These are phyloP conservation scores for Pyrenochaeta sp. DNA, from an alignment of 2,329 filamentous ascomycete genomes.

Conservation along the genomic window DNA sequence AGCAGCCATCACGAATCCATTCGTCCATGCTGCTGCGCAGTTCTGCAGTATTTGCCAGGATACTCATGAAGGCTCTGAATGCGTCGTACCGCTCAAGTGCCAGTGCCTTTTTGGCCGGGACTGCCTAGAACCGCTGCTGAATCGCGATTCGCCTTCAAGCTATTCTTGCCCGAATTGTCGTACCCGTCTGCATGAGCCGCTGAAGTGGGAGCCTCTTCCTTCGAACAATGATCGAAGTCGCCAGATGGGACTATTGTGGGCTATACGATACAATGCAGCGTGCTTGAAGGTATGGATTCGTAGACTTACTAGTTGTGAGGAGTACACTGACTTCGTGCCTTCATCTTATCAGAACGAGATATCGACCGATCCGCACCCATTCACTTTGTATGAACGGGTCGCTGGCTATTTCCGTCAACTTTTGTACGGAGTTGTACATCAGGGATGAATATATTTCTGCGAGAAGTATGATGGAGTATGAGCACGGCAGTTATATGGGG, in stretches of 20 bases:
- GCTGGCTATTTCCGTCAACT: background rate
- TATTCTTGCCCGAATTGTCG: conserved; percentile 15
- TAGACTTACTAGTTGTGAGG: background rate
- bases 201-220: conserved; percentile 5
- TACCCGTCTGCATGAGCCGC: conserved; percentile 10
- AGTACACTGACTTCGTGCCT: background rate
- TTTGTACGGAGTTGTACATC: background rate
- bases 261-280: conserved; percentile 1
- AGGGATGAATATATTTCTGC: too few relatives aligned
- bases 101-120: conserved; percentile 10
- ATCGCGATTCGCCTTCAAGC: conserved; percentile 13
- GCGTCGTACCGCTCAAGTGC: conserved; percentile 7
- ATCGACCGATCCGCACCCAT: background rate
- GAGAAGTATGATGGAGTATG: too few relatives aligned
- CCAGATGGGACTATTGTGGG: conserved; percentile 4
- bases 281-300: background rate
- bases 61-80: background rate
- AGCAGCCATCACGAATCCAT: background rate
- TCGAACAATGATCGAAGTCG: background rate
- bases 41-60: conserved; percentile 16
- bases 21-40: background rate
- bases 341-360: background rate
- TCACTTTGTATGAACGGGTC: background rate
- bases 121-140: conserved; percentile 8
- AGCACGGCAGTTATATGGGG: too few relatives aligned